Evolutionary conservation across 768 basidiomycete species (phyloP).

Genomic region (Mrakia gelida): DNA sequence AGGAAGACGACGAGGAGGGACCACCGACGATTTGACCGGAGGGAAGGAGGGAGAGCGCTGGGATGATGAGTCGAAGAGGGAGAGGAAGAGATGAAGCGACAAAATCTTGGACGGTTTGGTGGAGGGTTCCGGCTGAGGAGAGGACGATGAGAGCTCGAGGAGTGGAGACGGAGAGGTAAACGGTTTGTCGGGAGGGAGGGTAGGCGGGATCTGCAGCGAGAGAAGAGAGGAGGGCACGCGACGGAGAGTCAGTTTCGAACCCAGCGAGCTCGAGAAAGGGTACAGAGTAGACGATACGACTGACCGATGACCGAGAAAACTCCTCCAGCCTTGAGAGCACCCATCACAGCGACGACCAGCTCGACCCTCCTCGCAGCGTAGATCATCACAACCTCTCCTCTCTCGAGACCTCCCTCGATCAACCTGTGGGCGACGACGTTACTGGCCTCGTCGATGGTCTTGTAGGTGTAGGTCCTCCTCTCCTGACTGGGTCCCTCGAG

Average conservation of each 20-base stretch:
- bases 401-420: slow-evolving; percentile 73
- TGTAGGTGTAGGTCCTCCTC: slow-evolving; percentile 62
- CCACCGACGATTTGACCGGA: slow-evolving; percentile 68
- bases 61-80: slow-evolving; percentile 82
- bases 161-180: slow-evolving; percentile 87
- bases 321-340: slow-evolving; percentile 88
- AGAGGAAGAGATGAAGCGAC: slow-evolving; percentile 59
- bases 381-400: slow-evolving; percentile 96
- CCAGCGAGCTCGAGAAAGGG: background rate
- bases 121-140: slow-evolving; percentile 78
- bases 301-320: slow-evolving; percentile 94
- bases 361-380: slow-evolving; percentile 96
- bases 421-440: slow-evolving; percentile 89
- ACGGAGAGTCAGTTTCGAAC: background rate
- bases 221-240: background rate
- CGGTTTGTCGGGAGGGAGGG: slow-evolving; percentile 82
- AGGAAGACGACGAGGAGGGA: background rate
- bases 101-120: slow-evolving; percentile 76
- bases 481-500: slow-evolving; percentile 51
- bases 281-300: slow-evolving; percentile 36
- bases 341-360: slow-evolving; percentile 94
- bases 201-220: slow-evolving; percentile 79
- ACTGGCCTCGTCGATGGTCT: slow-evolving; percentile 71
- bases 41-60: slow-evolving; percentile 70
- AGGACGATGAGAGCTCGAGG: slow-evolving; percentile 87